Base-by-base conservation (phyloP, 2,329 filamentous ascomycete genomes). In the Verticillium albo-atrum region DNA sequence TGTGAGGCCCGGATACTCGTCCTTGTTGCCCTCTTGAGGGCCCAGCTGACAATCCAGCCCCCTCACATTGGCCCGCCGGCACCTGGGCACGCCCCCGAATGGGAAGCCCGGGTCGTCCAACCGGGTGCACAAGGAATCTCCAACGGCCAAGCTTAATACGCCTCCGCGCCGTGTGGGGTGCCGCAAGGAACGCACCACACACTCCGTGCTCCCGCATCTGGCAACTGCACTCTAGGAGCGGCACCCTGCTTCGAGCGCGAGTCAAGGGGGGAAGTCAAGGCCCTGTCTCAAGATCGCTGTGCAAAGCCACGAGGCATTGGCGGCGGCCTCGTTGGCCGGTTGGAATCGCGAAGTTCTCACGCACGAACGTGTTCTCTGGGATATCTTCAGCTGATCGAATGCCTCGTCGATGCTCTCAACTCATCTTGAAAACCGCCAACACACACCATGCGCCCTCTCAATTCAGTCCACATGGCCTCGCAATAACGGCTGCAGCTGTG, bases 181-280 rank as follows among this genome's bases (percentile, higher is more conserved):
- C 35, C 25, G 35, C 54, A 35, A 56, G 54, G 17, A 56, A 34
- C 34, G 34, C 34, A 27, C 12, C 26, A 17, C 25, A 37, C 25
- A 56, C 35, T 56, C 54, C 54, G 54, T 37, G 25, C 28, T 56
- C 54, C 54, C 54, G 15, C 34, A 47, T 56, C 54, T 28, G 54
- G 54, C 32, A 37, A 42, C 34, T 56, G 34, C 26, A 28, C 12
- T 35, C 20, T 15, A 37, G 42, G 42, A 20, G n/a, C 6, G 7
- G n/a, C 7, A 9, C 17, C 12, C n/a, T n/a, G n/a, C 34, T 25
- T 10, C 17, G 17, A 25, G 27, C 52, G 9, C 14, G 23, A 32
- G 25, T 54, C 52, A 6, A 54, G 17, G 10, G 15, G 15, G 28
- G 30, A 17, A 23, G 14, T 20, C 28, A 30, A 10, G 25, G 26